Evolutionary conservation across 2,329 filamentous ascomycete species (phyloP).

Genomic region (Fusarium illudens): DNA sequence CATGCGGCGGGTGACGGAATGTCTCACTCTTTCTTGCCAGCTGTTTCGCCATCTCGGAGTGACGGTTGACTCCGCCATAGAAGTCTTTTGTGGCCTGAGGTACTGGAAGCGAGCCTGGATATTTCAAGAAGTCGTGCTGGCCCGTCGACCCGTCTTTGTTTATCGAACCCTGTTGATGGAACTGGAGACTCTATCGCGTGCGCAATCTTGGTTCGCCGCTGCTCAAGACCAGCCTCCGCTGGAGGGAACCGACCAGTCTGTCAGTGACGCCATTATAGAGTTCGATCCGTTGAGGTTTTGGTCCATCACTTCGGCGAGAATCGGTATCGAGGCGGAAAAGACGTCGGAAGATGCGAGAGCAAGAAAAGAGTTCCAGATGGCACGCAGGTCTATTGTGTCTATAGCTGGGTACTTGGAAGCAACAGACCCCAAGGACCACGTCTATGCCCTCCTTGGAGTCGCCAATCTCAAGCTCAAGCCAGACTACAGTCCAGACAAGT

Average conservation of each 20-base stretch:
- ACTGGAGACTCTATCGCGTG: background rate
- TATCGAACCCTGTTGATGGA: background rate
- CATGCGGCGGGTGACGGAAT: background rate
- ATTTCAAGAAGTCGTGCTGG: constrained; percentile 4
- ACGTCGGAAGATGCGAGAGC: background rate
- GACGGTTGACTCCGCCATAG: background rate
- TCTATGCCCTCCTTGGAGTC: constrained; percentile 1
- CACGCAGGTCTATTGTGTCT: background rate
- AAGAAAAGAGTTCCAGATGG: background rate
- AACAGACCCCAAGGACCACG: background rate
- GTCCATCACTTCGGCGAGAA: too few relatives aligned
- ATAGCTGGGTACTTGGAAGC: background rate
- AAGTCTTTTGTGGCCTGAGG: background rate
- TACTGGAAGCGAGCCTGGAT: constrained; percentile 11
- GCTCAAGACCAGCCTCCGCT: background rate
- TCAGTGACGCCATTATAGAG: background rate
- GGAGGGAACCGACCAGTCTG: background rate
- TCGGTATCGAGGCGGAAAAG: background rate
- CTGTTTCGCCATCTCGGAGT: background rate
- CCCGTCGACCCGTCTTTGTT: background rate
- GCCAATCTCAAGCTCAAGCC: background rate
- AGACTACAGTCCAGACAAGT: background rate
- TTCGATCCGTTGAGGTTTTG: background rate
- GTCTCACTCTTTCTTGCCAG: background rate
- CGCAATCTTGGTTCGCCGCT: background rate